Base-by-base conservation (phyloP, 495 filamentous ascomycete genomes). In the Pseudomonodictys pantanalensis region DNA sequence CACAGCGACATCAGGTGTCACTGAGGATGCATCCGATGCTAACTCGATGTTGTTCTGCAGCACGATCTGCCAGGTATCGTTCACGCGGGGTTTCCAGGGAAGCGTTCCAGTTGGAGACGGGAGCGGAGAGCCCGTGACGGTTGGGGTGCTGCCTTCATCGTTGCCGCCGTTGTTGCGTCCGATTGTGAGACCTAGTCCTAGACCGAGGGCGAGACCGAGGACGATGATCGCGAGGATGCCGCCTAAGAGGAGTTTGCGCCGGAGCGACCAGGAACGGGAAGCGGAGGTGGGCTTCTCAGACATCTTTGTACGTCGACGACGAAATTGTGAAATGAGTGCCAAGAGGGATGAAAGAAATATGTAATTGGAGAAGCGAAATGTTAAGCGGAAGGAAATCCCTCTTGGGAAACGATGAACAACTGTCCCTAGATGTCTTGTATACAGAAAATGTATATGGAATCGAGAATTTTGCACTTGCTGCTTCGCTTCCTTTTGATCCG, bases 141-240 rank as follows among this genome's bases (percentile, higher is more conserved):
- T 30, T 22, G 56, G 63, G 20, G 20, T 22, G 24, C 48, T 32
- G 25, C 44, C 24, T 22, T 26, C 41, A 35, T 55, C 35, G 48
- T 66, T 42, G 28, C 60, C 60, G 28, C 30, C 22, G 41, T 56
- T 65, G 20, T 64, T 63, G 33, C 69, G 53, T 68, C 52, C 78
- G 60, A 15, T 74, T 70, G 20, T 80, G 46, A 86, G 70, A 7
- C 81, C 81, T n/a, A 82, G 70, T 3, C 77, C 78, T 1, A 82
- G 73, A 10, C 79, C 81, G 4, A 83, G 26, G 71, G 73, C 81
- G 15, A 85, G 65, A 1, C 71, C 80, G 33, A 83, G 52, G 22
- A 80, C 65, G 2, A 79, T 23, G 7, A 78, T 12, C 20, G 30
- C 50, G 7, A 50, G 1, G n/a, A 71, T 44, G 22, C 35, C 33